Evolutionary conservation across 2,329 filamentous ascomycete species (phyloP).

Genomic region (Penicillium hordei): DNA sequence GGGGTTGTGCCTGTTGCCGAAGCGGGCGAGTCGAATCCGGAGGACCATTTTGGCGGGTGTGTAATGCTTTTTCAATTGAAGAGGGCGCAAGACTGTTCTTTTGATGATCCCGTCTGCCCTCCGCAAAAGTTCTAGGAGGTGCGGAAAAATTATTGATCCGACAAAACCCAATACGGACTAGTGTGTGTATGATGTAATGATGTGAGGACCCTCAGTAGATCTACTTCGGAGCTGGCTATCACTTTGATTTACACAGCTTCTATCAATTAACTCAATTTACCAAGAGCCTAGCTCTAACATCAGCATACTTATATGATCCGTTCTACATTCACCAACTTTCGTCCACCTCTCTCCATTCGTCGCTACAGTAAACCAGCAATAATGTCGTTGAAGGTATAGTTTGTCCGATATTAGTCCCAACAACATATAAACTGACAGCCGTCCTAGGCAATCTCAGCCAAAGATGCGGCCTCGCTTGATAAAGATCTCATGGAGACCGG

Average conservation of each 20-base stretch:
- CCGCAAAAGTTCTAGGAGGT: slow-evolving; percentile 30
- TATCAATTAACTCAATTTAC: neutral
- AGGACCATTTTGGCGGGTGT: slow-evolving; percentile 70
- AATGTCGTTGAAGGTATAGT: slow-evolving; percentile 45
- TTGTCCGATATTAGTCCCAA: neutral
- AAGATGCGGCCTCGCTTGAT: slow-evolving; percentile 85
- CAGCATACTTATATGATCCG: slow-evolving; percentile 30
- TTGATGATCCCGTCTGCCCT: slow-evolving; percentile 17
- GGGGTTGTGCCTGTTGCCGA: slow-evolving; percentile 82
- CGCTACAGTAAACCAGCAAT: slow-evolving; percentile 33
- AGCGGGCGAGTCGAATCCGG: slow-evolving; percentile 89
- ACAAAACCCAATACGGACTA: slow-evolving; percentile 18
- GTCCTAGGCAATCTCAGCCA: slow-evolving; percentile 74
- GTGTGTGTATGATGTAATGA: slow-evolving; percentile 28
- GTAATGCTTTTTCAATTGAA: slow-evolving; percentile 1
- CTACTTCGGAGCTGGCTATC: neutral
- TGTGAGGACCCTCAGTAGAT: slow-evolving; percentile 13
- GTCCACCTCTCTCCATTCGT: slow-evolving; percentile 16
- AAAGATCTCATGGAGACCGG: slow-evolving; percentile 85
- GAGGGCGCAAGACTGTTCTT: neutral
- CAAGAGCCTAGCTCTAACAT: neutral
- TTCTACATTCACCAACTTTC: slow-evolving; percentile 12
- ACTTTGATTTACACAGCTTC: neutral
- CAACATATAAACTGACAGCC: neutral
- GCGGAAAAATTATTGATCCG: slow-evolving; percentile 33